Evolutionary conservation across 1,284 basidiomycete genomes (phyloP), one percentile per base, ranked within the genome.

Genomic region (Cutaneotrichosporon daszewskae): DNA sequence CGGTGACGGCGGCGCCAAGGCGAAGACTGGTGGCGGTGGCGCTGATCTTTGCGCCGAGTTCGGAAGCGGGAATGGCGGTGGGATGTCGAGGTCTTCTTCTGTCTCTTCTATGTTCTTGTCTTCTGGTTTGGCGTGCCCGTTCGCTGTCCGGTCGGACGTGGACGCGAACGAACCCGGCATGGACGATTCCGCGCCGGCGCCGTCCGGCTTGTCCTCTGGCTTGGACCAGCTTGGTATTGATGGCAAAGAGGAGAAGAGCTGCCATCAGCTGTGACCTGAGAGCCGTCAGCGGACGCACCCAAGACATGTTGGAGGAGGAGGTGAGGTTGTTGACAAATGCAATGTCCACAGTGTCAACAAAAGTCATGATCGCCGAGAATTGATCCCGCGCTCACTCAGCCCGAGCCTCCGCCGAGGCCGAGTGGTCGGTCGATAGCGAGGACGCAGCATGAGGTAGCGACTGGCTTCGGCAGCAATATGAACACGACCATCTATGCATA

Each of bases 1-100:
- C 4, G 79, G 75, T 2, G 80, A 75, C 2, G 85, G 74, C 1
- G 64, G 58, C 17, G 76, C 77, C n/a, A 76, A 61, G 8, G 72
- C 55, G 29, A 66, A 57, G 10, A 61, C 43, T 1, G 48, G 46
- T 7, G 56, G 49, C 4, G 55, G 42, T 4, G 64, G 54, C 19
- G 58, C 43, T 1, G 72, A 76, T n/a, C 90, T 82, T 61, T 95
- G 91, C 13, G 83, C 82, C 44, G 88, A 91, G 63, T 81, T 77
- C 4, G 81, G 73, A 19, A 82, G 79, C 5, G 91, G 92, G 66
- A 95, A 95, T 0, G 82, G 80, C 4, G 91, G 90, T 1, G 88
- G 83, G 3, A 68, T 63, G 57, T 90, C 84, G 49, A 82, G 80
- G 11, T 69, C 67, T 2, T 72, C 66, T 0, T 60, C 49, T 18